phyloP scores from a whole-genome alignment of 2,329 filamentous ascomycete species.

The Neocatenulostroma microsporum region DNA sequence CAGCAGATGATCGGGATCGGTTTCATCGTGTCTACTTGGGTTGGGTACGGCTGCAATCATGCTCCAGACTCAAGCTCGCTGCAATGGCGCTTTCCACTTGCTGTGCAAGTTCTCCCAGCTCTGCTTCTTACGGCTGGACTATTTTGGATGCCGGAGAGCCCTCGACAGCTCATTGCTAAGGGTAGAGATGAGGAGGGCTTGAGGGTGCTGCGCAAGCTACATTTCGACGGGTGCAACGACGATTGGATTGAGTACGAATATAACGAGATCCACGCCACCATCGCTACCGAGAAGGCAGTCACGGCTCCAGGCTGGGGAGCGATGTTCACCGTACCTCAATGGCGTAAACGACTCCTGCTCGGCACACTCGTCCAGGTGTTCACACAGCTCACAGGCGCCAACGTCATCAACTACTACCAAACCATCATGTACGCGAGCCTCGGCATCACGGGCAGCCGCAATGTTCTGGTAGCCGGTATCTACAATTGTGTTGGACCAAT shows the following conservation, averaged over 20 bases:
- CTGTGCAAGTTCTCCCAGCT: constrained; percentile 40
- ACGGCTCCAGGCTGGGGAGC: too few species aligned
- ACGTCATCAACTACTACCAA: constrained; percentile 39
- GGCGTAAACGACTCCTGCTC: constrained; percentile 46
- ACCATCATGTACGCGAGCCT: constrained; percentile 50
- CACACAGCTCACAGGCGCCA: constrained; percentile 51
- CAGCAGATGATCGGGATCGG: constrained; percentile 53
- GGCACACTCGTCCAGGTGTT: constrained; percentile 52
- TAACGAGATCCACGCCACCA: constrained; percentile 51
- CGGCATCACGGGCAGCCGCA: constrained; percentile 44
- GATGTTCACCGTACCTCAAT: too few species aligned
- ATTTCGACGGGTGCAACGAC: constrained; percentile 38
- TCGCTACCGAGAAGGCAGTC: constrained; percentile 46
- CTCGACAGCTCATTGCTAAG: constrained; percentile 45
- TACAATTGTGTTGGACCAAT: constrained; percentile 54
- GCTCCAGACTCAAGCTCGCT: constrained; percentile 27
- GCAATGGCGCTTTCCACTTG: constrained; percentile 36
- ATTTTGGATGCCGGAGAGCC: constrained; percentile 48
- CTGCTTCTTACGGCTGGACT: constrained; percentile 37
- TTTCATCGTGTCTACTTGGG: constrained; percentile 49
- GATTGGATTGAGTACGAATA: constrained; percentile 51
- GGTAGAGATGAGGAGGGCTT: constrained; percentile 46
- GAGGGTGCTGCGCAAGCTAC: constrained; percentile 42
- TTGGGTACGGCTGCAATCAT: constrained; percentile 43
- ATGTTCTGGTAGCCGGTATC: constrained; percentile 51